phyloP scores from a whole-genome alignment of 2,329 filamentous ascomycete genomes.

The Aspergillus sp. region DNA sequence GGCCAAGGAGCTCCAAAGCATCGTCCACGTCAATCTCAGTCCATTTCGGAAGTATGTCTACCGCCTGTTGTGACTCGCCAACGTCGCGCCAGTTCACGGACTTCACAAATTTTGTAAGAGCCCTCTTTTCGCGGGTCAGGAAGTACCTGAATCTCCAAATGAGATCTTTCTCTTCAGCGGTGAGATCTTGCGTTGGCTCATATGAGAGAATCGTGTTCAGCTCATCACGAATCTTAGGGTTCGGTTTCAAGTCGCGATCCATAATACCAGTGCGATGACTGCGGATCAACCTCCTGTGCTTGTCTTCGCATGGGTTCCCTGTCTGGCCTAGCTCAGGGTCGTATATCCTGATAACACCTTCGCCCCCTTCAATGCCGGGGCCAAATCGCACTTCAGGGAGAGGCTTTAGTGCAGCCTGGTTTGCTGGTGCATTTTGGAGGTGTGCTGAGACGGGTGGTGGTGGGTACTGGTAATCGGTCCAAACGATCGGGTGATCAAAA shows the following conservation, averaged over 20 bases:
- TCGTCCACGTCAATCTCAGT: conserved; percentile 96
- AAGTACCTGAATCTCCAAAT: conserved; percentile 98
- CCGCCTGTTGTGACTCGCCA: conserved; percentile 77
- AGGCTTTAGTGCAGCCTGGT: conserved; percentile 65
- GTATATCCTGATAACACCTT: conserved; percentile 68
- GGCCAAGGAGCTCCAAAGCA: conserved; percentile 84
- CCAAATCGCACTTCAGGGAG: conserved; percentile 84
- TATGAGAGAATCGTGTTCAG: conserved; percentile 86
- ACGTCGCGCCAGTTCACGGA: conserved; percentile 90
- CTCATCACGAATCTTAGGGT: conserved; percentile 90
- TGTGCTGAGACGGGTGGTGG: conserved; percentile 73
- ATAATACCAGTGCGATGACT: conserved; percentile 89
- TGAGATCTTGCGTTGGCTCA: conserved; percentile 80
- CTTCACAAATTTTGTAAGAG: conserved; percentile 94
- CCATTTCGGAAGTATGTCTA: conserved; percentile 86
- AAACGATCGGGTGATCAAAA: conserved; percentile 93
- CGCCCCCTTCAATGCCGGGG: conserved; percentile 69
- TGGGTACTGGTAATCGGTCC: conserved; percentile 87
- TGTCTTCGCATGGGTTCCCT: conserved; percentile 91
- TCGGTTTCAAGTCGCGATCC: conserved; percentile 91
- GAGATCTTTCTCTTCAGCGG: conserved; percentile 85
- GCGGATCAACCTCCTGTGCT: conserved; percentile 83
- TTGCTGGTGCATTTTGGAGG: conserved; percentile 54
- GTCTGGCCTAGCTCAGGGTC: conserved; percentile 83
- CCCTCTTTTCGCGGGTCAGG: conserved; percentile 80